These are phyloP conservation scores for Jaltomata sinuosa DNA, from an alignment of 257 asterid genomes.

Conservation along the genomic window DNA sequence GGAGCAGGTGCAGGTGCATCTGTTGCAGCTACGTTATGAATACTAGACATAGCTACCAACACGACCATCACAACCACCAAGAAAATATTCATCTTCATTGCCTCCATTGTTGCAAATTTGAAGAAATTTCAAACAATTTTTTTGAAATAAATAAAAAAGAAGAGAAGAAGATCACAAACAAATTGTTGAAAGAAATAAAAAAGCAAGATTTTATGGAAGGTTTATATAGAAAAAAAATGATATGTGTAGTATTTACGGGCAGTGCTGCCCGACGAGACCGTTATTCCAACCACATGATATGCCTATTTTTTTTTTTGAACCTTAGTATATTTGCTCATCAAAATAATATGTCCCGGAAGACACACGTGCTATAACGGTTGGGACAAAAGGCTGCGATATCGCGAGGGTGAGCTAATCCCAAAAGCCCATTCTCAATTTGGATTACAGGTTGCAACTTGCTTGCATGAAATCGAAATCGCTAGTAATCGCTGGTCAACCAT, in stretches of 20 bases:
- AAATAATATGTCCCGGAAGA: no score
- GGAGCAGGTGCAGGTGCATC: constrained; percentile 25
- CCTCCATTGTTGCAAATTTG: constrained; percentile 24
- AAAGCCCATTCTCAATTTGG: no score
- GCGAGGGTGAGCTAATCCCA: no score
- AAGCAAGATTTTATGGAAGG: not conserved
- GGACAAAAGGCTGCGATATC: no score
- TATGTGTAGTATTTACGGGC: constrained; percentile 7
- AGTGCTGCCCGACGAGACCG: constrained; percentile 33
- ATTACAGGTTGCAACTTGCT: no score
- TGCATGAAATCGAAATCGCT: no score
- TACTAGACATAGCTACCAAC: constrained; percentile 18
- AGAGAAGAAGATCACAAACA: no score
- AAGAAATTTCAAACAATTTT: not conserved
- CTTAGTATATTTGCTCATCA: not conserved
- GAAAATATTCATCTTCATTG: constrained; percentile 35
- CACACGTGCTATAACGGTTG: no score
- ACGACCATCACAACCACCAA: constrained; percentile 21
- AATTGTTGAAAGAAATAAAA: not conserved
- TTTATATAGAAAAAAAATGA: constrained; percentile 6
- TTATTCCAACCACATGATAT: not conserved
- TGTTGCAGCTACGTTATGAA: constrained; percentile 22
- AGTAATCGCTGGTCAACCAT: no score
- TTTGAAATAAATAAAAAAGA: not conserved
- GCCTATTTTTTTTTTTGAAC: no score